Percentiles rank a stretch among this genome's conserved stretches.
phyloP scores from a whole-genome alignment of 495 filamentous ascomycete genomes.

The Neurospora sp. region DNA sequence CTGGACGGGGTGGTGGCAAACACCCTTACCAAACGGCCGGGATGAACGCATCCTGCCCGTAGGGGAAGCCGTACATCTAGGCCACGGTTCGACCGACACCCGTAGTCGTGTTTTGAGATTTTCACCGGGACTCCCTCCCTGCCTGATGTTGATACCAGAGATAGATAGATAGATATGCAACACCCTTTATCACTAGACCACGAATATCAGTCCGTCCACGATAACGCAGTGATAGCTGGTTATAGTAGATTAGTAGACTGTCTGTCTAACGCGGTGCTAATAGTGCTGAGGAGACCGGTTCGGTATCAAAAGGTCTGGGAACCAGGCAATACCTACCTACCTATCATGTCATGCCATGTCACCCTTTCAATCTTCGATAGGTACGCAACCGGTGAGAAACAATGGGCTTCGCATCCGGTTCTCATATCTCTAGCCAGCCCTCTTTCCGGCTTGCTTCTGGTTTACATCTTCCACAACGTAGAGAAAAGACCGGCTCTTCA shows the following conservation, averaged over 20 bases:
- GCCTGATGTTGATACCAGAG: background rate
- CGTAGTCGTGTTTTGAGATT: background rate
- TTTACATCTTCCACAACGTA: background rate
- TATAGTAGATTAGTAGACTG: background rate
- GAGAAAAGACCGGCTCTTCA: background rate
- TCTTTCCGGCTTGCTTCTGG: background rate
- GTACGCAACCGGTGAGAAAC: background rate
- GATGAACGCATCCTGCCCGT: background rate
- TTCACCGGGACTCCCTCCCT: background rate
- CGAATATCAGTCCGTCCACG: background rate
- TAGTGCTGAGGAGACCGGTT: background rate
- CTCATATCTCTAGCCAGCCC: background rate
- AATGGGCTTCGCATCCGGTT: background rate
- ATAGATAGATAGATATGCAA: background rate
- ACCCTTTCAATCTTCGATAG: background rate
- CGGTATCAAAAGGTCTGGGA: background rate
- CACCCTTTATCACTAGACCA: background rate
- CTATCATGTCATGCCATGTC: background rate
- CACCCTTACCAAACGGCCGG: background rate
- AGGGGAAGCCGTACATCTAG: background rate
- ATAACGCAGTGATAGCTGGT: background rate
- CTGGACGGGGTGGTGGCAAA: background rate
- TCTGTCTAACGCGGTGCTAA: background rate
- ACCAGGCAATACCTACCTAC: no score
- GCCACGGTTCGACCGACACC: background rate